phyloP scores from a whole-genome alignment of 495 filamentous ascomycete species.

The Oleoguttula mirabilis region DNA sequence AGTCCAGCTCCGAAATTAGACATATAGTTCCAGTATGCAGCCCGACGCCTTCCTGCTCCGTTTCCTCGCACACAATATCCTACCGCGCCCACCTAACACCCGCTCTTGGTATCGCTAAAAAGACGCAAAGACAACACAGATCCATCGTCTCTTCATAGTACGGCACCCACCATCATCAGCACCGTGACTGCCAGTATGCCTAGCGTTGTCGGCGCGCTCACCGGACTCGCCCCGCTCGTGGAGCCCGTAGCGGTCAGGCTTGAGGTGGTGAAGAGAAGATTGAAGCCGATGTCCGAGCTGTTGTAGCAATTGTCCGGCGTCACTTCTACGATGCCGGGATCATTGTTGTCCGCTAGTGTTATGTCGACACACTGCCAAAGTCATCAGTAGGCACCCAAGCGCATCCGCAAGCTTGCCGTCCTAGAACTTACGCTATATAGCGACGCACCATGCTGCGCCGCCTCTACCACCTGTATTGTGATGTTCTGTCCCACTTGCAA shows the following conservation, averaged over 20 bases:
- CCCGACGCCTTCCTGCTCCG: too few relatives aligned
- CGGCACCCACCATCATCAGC: too few relatives aligned
- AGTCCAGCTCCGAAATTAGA: too few relatives aligned
- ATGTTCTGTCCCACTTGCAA: slow-evolving; percentile 76
- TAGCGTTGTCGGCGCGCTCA: too few relatives aligned
- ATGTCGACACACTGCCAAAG: slow-evolving; percentile 88
- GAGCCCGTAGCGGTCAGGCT: slow-evolving; percentile 2
- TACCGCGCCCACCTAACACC: too few relatives aligned
- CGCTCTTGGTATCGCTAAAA: too few relatives aligned
- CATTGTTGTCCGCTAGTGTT: slow-evolving; percentile 62
- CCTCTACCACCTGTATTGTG: slow-evolving; percentile 88
- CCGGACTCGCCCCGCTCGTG: neutral
- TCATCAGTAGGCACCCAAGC: slow-evolving; percentile 14
- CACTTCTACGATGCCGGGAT: slow-evolving; percentile 49
- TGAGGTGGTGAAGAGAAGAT: slow-evolving; percentile 54
- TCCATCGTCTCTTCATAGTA: too few relatives aligned
- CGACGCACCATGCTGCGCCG: slow-evolving; percentile 77
- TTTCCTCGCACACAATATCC: too few relatives aligned
- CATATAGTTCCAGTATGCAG: too few relatives aligned
- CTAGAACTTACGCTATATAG: slow-evolving; percentile 69
- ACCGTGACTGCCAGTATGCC: too few relatives aligned
- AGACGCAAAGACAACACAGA: too few relatives aligned
- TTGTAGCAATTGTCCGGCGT: slow-evolving; percentile 78
- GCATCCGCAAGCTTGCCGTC: slow-evolving; percentile 1
- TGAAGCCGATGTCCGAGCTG: slow-evolving; percentile 57